Percentiles rank a stretch among this genome's conserved stretches.
phyloP scores from a whole-genome alignment of 1,284 basidiomycete species.

The Ustilago shanxiensis region DNA sequence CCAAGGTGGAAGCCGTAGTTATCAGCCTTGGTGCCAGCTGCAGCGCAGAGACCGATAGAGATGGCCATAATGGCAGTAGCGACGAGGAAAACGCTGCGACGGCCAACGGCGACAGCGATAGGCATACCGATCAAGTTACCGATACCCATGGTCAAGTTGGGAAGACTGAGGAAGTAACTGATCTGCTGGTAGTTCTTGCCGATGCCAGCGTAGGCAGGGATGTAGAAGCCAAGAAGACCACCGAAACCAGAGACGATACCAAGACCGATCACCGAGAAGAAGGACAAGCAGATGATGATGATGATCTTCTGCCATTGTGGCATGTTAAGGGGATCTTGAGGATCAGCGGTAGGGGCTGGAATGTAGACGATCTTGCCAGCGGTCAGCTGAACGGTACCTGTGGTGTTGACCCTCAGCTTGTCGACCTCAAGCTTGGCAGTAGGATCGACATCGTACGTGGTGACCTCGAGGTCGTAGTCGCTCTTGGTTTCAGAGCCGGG shows the following conservation, averaged over 20 bases:
- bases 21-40: slow-evolving; percentile 5
- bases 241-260: slow-evolving; percentile 20
- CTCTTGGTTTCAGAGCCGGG: slow-evolving; percentile 16
- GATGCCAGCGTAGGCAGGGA: slow-evolving; percentile 17
- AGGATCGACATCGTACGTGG: slow-evolving; percentile 8
- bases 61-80: slow-evolving; percentile 22
- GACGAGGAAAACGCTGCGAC: slow-evolving; percentile 21
- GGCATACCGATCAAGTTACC: slow-evolving; percentile 25
- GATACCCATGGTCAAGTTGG: slow-evolving; percentile 26
- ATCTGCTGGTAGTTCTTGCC: slow-evolving; percentile 21
- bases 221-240: slow-evolving; percentile 23
- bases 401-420: slow-evolving; percentile 9
- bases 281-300: slow-evolving; percentile 12
- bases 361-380: slow-evolving; percentile 22
- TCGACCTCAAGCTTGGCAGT: slow-evolving; percentile 14
- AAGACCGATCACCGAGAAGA: slow-evolving; percentile 23
- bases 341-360: slow-evolving; percentile 17
- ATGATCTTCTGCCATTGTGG: slow-evolving; percentile 19
- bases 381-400: slow-evolving; percentile 20
- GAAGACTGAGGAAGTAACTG: slow-evolving; percentile 21
- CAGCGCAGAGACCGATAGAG: slow-evolving; percentile 18
- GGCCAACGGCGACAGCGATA: slow-evolving; percentile 16
- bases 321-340: slow-evolving; percentile 22
- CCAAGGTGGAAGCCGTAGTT: slow-evolving; percentile 19
- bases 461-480: slow-evolving; percentile 11